Conservation (phyloP, 352 stramenopile species). For the Phytophthora lateralis region DNA sequence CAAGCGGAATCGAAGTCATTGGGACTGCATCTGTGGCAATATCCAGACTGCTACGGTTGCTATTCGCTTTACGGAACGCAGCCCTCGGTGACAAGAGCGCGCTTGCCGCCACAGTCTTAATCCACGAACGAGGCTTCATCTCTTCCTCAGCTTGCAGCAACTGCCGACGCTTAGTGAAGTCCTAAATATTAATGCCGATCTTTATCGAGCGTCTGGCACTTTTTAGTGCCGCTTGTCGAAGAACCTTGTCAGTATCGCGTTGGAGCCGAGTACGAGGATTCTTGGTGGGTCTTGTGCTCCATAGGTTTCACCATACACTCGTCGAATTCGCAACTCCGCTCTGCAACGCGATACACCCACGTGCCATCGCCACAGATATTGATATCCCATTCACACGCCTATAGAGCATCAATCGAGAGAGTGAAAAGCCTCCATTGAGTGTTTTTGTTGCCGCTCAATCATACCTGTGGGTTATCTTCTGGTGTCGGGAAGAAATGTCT, state of each 20-base stretch:
- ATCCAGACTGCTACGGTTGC: slow-evolving; percentile 1
- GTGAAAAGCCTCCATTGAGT: neutral
- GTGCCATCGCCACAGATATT: slow-evolving; percentile 67
- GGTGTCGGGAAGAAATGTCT: neutral
- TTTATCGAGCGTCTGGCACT: neutral
- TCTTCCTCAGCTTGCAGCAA: slow-evolving; percentile 5
- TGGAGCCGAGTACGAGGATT: no score
- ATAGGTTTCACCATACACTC: slow-evolving; percentile 44
- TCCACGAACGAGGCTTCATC: slow-evolving; percentile 38
- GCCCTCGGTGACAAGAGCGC: slow-evolving; percentile 27
- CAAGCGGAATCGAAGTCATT: slow-evolving; percentile 33
- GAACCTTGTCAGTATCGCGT: neutral
- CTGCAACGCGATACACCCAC: slow-evolving; percentile 61
- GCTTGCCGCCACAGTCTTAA: slow-evolving; percentile 28
- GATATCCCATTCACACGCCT: slow-evolving; percentile 70
- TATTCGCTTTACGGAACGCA: slow-evolving; percentile 25
- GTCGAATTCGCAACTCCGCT: slow-evolving; percentile 54
- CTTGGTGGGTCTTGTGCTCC: neutral
- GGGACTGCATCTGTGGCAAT: neutral
- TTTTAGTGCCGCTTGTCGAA: no score
- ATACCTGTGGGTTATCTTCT: slow-evolving; percentile 50
- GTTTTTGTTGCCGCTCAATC: neutral
- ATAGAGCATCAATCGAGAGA: neutral
- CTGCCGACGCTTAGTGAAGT: slow-evolving; percentile 26
- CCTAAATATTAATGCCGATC: slow-evolving; percentile 9